Base-by-base conservation (phyloP, 768 basidiomycete genomes). In the Collybia sordida region DNA sequence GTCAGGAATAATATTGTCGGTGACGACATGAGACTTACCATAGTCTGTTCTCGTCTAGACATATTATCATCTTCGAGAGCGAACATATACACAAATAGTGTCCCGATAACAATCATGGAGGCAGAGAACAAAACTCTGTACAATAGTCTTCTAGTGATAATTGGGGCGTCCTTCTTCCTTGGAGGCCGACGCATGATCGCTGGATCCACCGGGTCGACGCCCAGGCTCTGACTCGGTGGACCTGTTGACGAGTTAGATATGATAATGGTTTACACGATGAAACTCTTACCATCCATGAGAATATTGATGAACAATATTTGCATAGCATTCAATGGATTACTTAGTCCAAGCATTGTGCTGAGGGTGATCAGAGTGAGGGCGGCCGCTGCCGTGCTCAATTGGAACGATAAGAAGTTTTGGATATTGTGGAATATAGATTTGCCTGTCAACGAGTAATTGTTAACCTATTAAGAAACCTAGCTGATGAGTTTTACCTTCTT, bases 281-380 rank as follows among this genome's bases (percentile, higher is more conserved):
- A 45, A 51, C 21, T 5, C 78, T 27, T 49, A 88, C 93, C 94
- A 56, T 98, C 96, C 95, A 98, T 98, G 42, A 98, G 80, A 64
- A 98, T 97, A 70, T 98, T 98, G 62, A 98, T 98, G 65, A 97
- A 98, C n/a, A 98, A 72, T 60, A 98, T 98, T 67, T 98, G 94
- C 94, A 98, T 98, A 3, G 95, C 87, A 61, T 98, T 98, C 54
- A 98, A 77, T 3, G 95, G 95, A 61, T 96, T 98, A 59, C 84
- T 86, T 27, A 97, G 75, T 12, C 88, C 85, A 59, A 98, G 83
- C 65, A 94, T 78, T 18, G 95, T 98, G 65, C 90, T 93, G 49
- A 98, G 74, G 1, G 95, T 95, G 70, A 98, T 98, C 57, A 98
- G 75, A n/a, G 90, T 86, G 56, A 98, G 73, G 3, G 95, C 94